Base-by-base conservation (phyloP, 1,284 basidiomycete species). In the Microbotryomycetes sp. region DNA sequence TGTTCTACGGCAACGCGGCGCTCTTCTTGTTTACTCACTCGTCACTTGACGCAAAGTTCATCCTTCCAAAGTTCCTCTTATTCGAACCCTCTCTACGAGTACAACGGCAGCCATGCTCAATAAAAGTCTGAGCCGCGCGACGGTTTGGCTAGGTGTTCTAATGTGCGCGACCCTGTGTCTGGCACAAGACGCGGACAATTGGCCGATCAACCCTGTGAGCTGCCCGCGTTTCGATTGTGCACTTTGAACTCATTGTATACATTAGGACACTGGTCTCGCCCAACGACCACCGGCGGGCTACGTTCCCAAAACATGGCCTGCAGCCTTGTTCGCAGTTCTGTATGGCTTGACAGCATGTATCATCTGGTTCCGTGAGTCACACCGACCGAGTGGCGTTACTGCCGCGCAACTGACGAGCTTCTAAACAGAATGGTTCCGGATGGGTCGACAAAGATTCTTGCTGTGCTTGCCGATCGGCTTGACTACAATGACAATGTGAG, bases 401-500 rank as follows among this genome's bases (percentile, higher is more conserved):
- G 26, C 11, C 5, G 47, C 26, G 27, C 28, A 24, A n/a, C n/a
- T n/a, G n/a, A n/a, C n/a, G n/a, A n/a, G n/a, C n/a, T 23, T 30
- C 24, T 23, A 2, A 6, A 45, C 31, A 64, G 64, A 60, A 23
- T 68, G 58, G 57, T 56, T 28, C 26, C 26, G 58, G 1, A 62
- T 50, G 23, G 52, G 58, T 1, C 47, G 48, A 31, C 57, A 61
- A 11, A 41, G 13, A 1, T 70, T 63, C 58, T 61, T 68, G 66
- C 53, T 70, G 3, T 51, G 48, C 1, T 29, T 70, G 4, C 52
- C 61, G 15, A 65, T 70, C 31, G 59, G 60, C 0, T 64, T 66
- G 57, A 54, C 53, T 15, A 41, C 35, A 9, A 41, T 41, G 35
- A 11, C 11, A 9, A 41, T 54, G 67, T 67, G 16, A 29, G 63